Evolutionary conservation across 1,284 basidiomycete genomes (phyloP).

Genomic region (Puccinia novopanici): DNA sequence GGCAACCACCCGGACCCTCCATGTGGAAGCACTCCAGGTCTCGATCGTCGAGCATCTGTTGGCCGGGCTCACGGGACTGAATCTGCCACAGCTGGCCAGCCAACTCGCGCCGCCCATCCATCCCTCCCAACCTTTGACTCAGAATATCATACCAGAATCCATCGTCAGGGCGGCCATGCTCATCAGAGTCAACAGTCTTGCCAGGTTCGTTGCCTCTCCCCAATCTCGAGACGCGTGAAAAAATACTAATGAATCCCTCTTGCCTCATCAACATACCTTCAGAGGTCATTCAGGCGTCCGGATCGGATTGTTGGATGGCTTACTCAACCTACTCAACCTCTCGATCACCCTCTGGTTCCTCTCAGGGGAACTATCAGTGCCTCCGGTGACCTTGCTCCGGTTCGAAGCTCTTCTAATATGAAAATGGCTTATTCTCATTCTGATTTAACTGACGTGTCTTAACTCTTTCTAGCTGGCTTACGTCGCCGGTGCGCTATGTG

Average conservation of each 20-base stretch:
- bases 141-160: slow-evolving; percentile 75
- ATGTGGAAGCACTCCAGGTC: slow-evolving; percentile 70
- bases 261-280: not conserved
- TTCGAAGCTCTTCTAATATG: slow-evolving; percentile 51
- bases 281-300: slow-evolving; percentile 80
- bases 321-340: slow-evolving; percentile 71
- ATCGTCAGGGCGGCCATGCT: slow-evolving; percentile 88
- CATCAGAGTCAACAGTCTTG: slow-evolving; percentile 79
- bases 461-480: slow-evolving; percentile 74
- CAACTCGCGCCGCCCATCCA: slow-evolving; percentile 19
- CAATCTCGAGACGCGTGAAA: not conserved
- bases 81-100: slow-evolving; percentile 55
- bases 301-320: slow-evolving; percentile 75
- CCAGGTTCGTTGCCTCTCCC: slow-evolving; percentile 61
- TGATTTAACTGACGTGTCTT: slow-evolving; percentile 45
- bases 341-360: slow-evolving; percentile 82
- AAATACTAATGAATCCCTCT: not conserved
- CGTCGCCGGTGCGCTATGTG: slow-evolving; percentile 75
- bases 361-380: slow-evolving; percentile 78
- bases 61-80: slow-evolving; percentile 68
- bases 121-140: slow-evolving; percentile 59
- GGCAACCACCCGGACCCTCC: slow-evolving; percentile 72
- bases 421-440: slow-evolving; percentile 24
- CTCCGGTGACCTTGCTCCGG: slow-evolving; percentile 65
- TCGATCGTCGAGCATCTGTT: slow-evolving; percentile 79